Conservation (phyloP, 495 filamentous ascomycete species). For the Neurospora sublineolata region DNA sequence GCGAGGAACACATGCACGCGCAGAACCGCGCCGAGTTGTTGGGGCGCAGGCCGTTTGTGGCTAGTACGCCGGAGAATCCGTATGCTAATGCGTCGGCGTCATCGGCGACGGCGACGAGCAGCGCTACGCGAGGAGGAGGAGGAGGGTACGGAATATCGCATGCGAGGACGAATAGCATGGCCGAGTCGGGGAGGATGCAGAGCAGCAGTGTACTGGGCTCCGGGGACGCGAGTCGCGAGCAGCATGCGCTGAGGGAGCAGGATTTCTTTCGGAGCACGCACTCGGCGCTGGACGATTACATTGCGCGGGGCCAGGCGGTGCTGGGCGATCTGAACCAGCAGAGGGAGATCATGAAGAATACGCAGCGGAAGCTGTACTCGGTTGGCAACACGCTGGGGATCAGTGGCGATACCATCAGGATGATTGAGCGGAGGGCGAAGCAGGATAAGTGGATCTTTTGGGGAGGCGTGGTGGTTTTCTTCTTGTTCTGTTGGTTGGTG, state of each 20-base stretch:
- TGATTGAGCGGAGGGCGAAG: constrained; percentile 81
- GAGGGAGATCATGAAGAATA: constrained; percentile 86
- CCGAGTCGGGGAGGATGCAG: constrained; percentile 17
- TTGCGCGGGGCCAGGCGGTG: constrained; percentile 82
- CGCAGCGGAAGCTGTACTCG: constrained; percentile 79
- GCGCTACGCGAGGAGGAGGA: constrained; percentile 1
- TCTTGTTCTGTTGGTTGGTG: constrained; percentile 82
- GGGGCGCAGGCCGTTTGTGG: constrained; percentile 76
- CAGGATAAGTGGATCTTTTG: constrained; percentile 99
- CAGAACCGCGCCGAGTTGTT: constrained; percentile 74
- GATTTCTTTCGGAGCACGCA: constrained; percentile 72
- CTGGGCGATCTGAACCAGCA: constrained; percentile 82
- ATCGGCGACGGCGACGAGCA: constrained; percentile 40
- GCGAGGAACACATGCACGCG: constrained; percentile 63
- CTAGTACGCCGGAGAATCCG: constrained; percentile 88
- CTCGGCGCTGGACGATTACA: constrained; percentile 79
- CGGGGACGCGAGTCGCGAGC: constrained; percentile 56
- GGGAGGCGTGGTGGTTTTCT: constrained; percentile 78
- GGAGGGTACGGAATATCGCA: constrained; percentile 20
- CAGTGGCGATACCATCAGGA: constrained; percentile 90
- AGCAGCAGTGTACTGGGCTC: constrained; percentile 33
- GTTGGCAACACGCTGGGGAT: constrained; percentile 90
- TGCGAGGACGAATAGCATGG: constrained; percentile 18
- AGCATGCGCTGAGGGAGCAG: constrained; percentile 82
- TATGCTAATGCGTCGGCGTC: constrained; percentile 45